These are phyloP conservation scores for Aspergillus versicolor DNA, from an alignment of 2,329 filamentous ascomycete genomes.

Conservation along the genomic window DNA sequence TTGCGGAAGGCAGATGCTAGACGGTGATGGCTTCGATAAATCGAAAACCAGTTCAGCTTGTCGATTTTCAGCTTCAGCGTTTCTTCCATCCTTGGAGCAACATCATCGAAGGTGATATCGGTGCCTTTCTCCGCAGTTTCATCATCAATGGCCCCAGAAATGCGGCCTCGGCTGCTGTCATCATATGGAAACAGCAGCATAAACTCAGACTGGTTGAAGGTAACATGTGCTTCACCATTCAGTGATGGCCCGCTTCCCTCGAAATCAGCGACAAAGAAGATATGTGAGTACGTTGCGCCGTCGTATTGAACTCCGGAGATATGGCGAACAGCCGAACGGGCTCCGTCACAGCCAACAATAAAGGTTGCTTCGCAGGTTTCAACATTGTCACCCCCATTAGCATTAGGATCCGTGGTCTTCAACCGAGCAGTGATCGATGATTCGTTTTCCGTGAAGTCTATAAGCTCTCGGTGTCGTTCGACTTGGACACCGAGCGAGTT, in stretches of 20 bases:
- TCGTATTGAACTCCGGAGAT: slow-evolving; percentile 40
- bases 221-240: slow-evolving; percentile 34
- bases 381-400: slow-evolving; percentile 18
- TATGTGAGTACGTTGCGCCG: slow-evolving; percentile 44
- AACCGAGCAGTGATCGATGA: slow-evolving; percentile 24
- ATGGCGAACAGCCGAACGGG: slow-evolving; percentile 50
- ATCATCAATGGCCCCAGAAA: slow-evolving; percentile 26
- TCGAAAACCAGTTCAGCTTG: slow-evolving; percentile 42
- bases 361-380: slow-evolving; percentile 39
- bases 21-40: slow-evolving; percentile 49
- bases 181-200: slow-evolving; percentile 35
- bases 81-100: slow-evolving; percentile 24
- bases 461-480: slow-evolving; percentile 27
- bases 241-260: slow-evolving; percentile 29
- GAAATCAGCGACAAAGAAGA: slow-evolving; percentile 48
- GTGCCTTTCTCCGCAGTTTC: slow-evolving; percentile 17
- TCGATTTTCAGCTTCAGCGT: slow-evolving; percentile 24
- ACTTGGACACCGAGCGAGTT: slow-evolving; percentile 27
- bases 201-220: slow-evolving; percentile 36
- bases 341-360: slow-evolving; percentile 55
- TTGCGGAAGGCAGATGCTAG: slow-evolving; percentile 45
- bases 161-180: slow-evolving; percentile 21
- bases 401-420: background rate
- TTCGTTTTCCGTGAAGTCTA: slow-evolving; percentile 24
- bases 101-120: slow-evolving; percentile 32